These are phyloP conservation scores for Entomortierella beljakovae DNA, from an alignment of 192 early-diverging fungal species.

Conservation along the genomic window DNA sequence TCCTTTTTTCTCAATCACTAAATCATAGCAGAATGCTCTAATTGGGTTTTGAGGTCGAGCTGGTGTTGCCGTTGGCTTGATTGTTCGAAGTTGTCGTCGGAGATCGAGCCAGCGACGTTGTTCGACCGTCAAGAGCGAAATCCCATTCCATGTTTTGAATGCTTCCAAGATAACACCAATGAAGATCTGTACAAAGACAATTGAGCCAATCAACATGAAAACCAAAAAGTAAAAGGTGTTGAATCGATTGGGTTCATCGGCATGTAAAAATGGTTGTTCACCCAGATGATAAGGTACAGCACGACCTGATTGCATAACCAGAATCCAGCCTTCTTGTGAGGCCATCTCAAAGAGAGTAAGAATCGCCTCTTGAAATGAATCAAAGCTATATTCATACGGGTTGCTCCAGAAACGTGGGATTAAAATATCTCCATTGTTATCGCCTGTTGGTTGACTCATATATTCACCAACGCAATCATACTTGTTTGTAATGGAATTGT, in stretches of 20 bases:
- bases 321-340: conserved; percentile 69
- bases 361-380: conserved; percentile 59
- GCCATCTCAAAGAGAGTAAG: conserved; percentile 69
- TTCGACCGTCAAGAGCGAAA: conserved; percentile 64
- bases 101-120: conserved; percentile 71
- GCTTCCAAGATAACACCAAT: conserved; percentile 71
- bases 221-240: conserved; percentile 67
- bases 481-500: conserved; percentile 15
- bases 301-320: conserved; percentile 55
- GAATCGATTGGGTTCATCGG: conserved; percentile 58
- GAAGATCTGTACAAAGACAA: conserved; percentile 69
- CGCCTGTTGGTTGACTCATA: conserved; percentile 25
- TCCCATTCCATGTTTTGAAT: conserved; percentile 65
- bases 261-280: conserved; percentile 45
- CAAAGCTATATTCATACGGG: conserved; percentile 72
- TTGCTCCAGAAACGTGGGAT: conserved; percentile 67
- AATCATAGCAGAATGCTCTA: conserved; percentile 64
- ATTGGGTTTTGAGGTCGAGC: conserved; percentile 54
- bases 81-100: conserved; percentile 62
- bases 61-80: conserved; percentile 64
- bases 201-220: conserved; percentile 67
- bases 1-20: conserved; percentile 62
- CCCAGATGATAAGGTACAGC: conserved; percentile 54
- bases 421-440: conserved; percentile 38
- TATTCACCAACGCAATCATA: conserved; percentile 56